phyloP scores from a whole-genome alignment of 225 moss, liverwort and hornwort genomes.

The Climacium dendroides region DNA sequence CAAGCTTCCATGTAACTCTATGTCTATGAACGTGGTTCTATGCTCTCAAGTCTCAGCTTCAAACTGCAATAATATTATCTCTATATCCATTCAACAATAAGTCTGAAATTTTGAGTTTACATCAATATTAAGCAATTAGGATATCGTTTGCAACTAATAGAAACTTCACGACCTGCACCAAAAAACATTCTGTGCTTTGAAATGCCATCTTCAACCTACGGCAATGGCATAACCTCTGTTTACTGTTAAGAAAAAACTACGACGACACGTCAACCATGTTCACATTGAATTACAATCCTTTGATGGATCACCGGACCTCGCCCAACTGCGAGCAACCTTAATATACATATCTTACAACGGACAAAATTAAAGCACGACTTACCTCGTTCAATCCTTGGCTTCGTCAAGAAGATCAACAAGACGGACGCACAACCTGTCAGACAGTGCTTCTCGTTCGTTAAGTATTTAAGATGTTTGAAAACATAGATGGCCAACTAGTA shows the following conservation, averaged over 20 bases:
- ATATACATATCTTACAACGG: no score
- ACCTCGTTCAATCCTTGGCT: no score
- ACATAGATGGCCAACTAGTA: not conserved
- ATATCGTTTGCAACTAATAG: not conserved
- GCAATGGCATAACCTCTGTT: not conserved
- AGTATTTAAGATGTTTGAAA: not conserved
- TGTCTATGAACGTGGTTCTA: not conserved
- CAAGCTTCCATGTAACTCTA: not conserved
- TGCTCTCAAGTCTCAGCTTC: not conserved
- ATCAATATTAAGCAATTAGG: not conserved
- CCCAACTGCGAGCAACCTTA: not conserved
- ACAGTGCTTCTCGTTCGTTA: not conserved
- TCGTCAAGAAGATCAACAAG: no score
- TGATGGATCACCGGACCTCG: not conserved
- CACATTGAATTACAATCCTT: not conserved
- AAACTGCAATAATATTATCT: no score
- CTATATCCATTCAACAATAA: no score
- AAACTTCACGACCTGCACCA: constrained; percentile 42
- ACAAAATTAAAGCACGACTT: no score
- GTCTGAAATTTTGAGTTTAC: not conserved
- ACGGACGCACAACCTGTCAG: no score
- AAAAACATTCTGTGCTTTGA: not conserved
- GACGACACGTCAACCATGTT: no score
- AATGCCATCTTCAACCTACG: not conserved
- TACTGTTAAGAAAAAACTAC: not conserved